Evolutionary conservation across 2,329 filamentous ascomycete genomes (phyloP).

Genomic region (Sarocladium brachiariae): DNA sequence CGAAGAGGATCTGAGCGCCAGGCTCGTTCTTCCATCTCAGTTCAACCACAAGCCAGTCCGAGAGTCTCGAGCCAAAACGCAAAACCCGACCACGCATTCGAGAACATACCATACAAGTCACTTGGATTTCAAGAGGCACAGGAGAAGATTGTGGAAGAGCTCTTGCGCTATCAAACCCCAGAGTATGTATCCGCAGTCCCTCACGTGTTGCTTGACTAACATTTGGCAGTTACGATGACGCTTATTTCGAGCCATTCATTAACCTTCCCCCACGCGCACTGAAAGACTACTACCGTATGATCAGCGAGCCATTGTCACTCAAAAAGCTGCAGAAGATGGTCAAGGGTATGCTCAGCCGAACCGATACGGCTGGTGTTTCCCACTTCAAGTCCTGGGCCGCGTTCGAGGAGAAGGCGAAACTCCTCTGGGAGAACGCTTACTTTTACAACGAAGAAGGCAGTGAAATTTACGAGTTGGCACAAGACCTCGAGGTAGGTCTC

Average conservation of each 20-base stretch:
- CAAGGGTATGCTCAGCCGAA: constrained; percentile 63
- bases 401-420: constrained; percentile 71
- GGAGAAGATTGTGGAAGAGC: constrained; percentile 72
- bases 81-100: constrained; percentile 47
- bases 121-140: constrained; percentile 79
- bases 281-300: constrained; percentile 81
- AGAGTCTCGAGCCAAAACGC: constrained; percentile 27
- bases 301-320: constrained; percentile 73
- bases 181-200: constrained; percentile 38
- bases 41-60: constrained; percentile 25
- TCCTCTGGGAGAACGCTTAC: constrained; percentile 82
- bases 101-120: constrained; percentile 57
- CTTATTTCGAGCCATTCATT: constrained; percentile 66
- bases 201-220: neutral
- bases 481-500: constrained; percentile 64
- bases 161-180: constrained; percentile 62
- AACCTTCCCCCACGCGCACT: constrained; percentile 68
- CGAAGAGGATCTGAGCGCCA: constrained; percentile 27
- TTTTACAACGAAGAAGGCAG: constrained; percentile 91
- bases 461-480: constrained; percentile 70
- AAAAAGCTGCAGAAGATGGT: constrained; percentile 71
- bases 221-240: constrained; percentile 56
- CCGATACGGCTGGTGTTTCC: constrained; percentile 51
- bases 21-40: constrained; percentile 24
- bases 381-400: constrained; percentile 77